Percentiles rank a stretch among this genome's conserved stretches.
Conservation (phyloP, 2,329 filamentous ascomycete species). For the Colletotrichum destructivum region DNA sequence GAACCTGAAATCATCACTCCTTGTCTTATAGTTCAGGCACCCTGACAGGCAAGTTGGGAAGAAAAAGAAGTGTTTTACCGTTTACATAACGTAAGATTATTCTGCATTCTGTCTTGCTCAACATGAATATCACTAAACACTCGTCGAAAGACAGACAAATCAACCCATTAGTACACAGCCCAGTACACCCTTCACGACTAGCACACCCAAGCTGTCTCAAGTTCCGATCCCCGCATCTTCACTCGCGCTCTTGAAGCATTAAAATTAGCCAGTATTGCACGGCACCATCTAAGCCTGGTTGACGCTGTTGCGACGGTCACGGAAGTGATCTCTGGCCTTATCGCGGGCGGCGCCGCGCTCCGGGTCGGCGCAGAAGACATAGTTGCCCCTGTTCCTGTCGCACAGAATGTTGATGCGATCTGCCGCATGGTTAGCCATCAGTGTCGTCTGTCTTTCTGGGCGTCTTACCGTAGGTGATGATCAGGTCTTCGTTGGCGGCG, state of each 20-base stretch:
- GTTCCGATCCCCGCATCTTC: background rate
- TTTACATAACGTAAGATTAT: background rate
- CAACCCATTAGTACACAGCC: slow-evolving; percentile 4
- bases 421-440: slow-evolving; percentile 1
- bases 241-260: background rate
- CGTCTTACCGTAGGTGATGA: slow-evolving; percentile 34
- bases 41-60: background rate
- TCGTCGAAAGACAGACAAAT: slow-evolving; percentile 5
- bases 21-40: too few species aligned
- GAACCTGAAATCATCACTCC: too few species aligned
- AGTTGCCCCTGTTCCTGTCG: slow-evolving; percentile 25
- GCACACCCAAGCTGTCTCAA: slow-evolving; percentile 1
- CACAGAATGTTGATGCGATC: slow-evolving; percentile 28
- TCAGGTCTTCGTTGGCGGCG: slow-evolving; percentile 21
- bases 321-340: slow-evolving; percentile 37
- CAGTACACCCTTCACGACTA: background rate
- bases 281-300: background rate
- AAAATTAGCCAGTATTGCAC: background rate
- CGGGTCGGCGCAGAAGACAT: slow-evolving; percentile 34
- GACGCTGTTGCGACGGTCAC: slow-evolving; percentile 4
- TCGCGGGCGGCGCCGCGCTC: slow-evolving; percentile 32
- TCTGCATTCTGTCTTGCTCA: background rate
- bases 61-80: too few species aligned
- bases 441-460: background rate
- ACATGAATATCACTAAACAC: slow-evolving; percentile 7